Conservation (phyloP, 2,329 filamentous ascomycete genomes). For the Macrophomina phaseolina region DNA sequence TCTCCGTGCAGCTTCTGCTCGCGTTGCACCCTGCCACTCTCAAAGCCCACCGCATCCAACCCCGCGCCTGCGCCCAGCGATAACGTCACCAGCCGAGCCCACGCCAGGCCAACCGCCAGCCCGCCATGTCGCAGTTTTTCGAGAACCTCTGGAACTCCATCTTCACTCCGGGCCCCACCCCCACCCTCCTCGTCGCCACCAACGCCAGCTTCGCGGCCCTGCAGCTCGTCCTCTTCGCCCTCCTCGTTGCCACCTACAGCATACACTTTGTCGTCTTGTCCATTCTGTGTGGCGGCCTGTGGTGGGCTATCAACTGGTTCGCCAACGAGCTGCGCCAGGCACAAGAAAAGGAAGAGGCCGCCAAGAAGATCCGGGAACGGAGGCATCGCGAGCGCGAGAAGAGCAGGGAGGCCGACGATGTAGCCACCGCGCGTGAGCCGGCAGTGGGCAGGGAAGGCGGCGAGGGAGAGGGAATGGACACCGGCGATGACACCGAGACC, state of each 20-base stretch:
- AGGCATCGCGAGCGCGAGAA: constrained; percentile 50
- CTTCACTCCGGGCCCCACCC: constrained; percentile 90
- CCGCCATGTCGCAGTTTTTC: constrained; percentile 27
- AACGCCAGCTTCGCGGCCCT: constrained; percentile 88
- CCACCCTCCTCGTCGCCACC: constrained; percentile 84
- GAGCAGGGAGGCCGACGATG: constrained; percentile 40
- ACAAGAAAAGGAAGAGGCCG: constrained; percentile 56
- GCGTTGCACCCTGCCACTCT: not conserved
- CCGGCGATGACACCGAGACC: constrained; percentile 54
- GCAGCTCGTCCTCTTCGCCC: constrained; percentile 75
- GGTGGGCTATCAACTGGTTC: constrained; percentile 98
- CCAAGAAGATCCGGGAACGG: constrained; percentile 50
- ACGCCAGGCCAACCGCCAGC: not conserved
- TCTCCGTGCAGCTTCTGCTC: not conserved
- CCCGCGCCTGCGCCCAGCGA: not conserved
- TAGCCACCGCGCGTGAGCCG: constrained; percentile 32
- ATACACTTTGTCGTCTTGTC: constrained; percentile 89
- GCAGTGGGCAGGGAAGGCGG: constrained; percentile 38
- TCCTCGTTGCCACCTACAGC: constrained; percentile 82
- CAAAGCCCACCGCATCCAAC: not conserved
- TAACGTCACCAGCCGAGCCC: constrained; percentile 3
- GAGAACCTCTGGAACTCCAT: constrained; percentile 82
- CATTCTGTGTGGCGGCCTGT: constrained; percentile 77
- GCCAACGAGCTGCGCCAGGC: constrained; percentile 66
- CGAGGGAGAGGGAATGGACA: constrained; percentile 49